Base-by-base conservation (phyloP, 1,139 yeast genomes). In the Magnusiomyces suaveolens region DNA sequence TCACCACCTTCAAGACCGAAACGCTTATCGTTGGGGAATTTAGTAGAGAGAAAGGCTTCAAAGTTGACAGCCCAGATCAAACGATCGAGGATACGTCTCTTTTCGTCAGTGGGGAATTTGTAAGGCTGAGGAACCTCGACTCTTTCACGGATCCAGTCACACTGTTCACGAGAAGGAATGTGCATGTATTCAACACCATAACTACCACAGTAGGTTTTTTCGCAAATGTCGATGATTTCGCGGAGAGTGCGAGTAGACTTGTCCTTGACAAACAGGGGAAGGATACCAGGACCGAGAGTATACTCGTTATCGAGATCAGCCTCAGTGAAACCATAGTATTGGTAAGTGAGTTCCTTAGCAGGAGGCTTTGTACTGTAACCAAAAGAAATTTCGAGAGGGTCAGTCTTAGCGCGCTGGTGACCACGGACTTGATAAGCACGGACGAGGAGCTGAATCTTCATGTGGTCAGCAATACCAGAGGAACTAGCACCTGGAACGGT, bases 381-480 rank as follows among this genome's bases (percentile, higher is more conserved):
- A 68, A 83, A 87, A 32, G 92, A 82, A 66, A 92, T 86, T 43
- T 87, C 94, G 68, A 92, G 77, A 20, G 99, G 99, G 72, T 92
- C 99, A 59, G 90, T 84, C 67, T 83, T 85, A 52, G 98, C 97
- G 75, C 87, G 88, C 71, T 84, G 87, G 72, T 92, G 98, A 61
- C 98, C 99, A 72, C 97, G 83, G 54, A 92, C 98, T 75, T 92
- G 98, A 75, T 90, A 94, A 48, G 98, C 98, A 72, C 99, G 87
- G 59, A 94, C 97, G 65, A 92, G 78, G 64, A 92, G 81, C 78
- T 92, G 99, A 25, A 89, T 95, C 73, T 92, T 94, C 77, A 92
- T 81, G 71, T 94, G 98, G 60, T 88, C 79, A 62, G 87, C 79
- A 54, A 92, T 89, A 63, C 84, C 89, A 54, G 64, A 58, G 56